Base-by-base conservation (phyloP, 305 asterid species). In the Fraxinus platypoda region DNA sequence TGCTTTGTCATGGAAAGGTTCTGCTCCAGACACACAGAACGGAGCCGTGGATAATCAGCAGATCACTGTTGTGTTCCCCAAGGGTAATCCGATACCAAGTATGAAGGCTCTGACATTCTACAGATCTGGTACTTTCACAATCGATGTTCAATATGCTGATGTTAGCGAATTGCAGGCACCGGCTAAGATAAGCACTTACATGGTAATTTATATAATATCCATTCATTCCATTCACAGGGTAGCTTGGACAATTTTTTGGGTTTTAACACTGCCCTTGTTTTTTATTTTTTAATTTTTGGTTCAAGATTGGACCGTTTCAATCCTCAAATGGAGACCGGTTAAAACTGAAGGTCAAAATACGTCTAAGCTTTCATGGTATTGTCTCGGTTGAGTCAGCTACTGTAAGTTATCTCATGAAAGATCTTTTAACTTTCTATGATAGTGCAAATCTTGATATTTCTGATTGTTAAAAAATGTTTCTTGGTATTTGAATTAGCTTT, bases 71-170 rank as follows among this genome's bases (percentile, higher is more conserved):
- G 98, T 97, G 49, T 97, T 97, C 80, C 97, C 97, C 9, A 97
- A 97, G 87, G 98, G 98, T 25, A 97, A 97, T 88, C 91, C 97
- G 0, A 90, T 93, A 77, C 98, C 99, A 57, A 97, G 99, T 82
- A 88, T 92, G 87, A 97, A 97, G 90, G 97, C 97, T 23, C 87
- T 93, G 91, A 97, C 99, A 31, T 94, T 97, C 90, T 94, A 91
- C 83, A 87, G 97, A 84, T 85, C 98, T 78, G 92, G 91, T 33
- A 92, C 97, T 59, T 97, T 94, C 86, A 77, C 93, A 0, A 54
- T 94, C 54, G 98, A 93, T 85, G 90, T 92, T 13, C 94, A 88
- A 59, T 97, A 93, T 89, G 94, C 95, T 78, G 99, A 97, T 87
- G 92, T 81, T 76, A 89, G 87, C 75, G 99, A 92, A 64, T 83